Evolutionary conservation across 345 rosid genomes (phyloP), one percentile per base, ranked within the genome.

Genomic region (Citrus unshiu): DNA sequence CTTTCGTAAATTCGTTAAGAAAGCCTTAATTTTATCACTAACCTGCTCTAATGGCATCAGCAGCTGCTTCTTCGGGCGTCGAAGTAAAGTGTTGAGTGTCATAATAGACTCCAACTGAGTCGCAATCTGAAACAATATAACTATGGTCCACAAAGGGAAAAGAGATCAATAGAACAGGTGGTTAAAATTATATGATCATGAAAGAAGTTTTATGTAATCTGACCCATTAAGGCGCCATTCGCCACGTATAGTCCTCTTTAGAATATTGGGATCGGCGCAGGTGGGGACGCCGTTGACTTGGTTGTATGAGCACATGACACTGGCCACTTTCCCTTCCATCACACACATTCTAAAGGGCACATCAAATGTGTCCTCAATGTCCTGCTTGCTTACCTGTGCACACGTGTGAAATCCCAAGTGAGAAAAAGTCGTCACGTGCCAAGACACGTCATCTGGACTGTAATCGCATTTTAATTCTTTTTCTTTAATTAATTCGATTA

Each of bases 251-350:
- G 90, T 86, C 43, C 83, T 88, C 79, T 78, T 70, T 0, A 95
- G 88, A 25, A 92, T 90, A 39, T 88, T 82, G 14, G 94, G 95
- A 81, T 95, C 91, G 0, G 98, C 98, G 77, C 98, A 92, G 6
- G 96, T 88, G 5, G 97, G 99, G 73, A 89, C 77, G 1, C 97
- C 99, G 37, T 95, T 95, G 58, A 95, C 97, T 64, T 92, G 90
- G 59, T 93, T 95, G 83, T 95, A 95, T 7, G 99, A 91, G 83
- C 97, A 95, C 98, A 92, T 93, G 14, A 95, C 89, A 67, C 99
- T 91, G 24, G 96, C 97, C 10, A 89, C 97, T 68, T 90, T 88
- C 0, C 94, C 99, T 63, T 95, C 96, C 74, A 78, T 82, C 9
- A 95, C 95, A 62, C 98, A 95, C 86, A 90, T 91, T 71, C 84